Percentiles rank a stretch among this genome's conserved stretches.
Conservation (phyloP, 2,329 filamentous ascomycete genomes). For the Ceratocystis colombiana region DNA sequence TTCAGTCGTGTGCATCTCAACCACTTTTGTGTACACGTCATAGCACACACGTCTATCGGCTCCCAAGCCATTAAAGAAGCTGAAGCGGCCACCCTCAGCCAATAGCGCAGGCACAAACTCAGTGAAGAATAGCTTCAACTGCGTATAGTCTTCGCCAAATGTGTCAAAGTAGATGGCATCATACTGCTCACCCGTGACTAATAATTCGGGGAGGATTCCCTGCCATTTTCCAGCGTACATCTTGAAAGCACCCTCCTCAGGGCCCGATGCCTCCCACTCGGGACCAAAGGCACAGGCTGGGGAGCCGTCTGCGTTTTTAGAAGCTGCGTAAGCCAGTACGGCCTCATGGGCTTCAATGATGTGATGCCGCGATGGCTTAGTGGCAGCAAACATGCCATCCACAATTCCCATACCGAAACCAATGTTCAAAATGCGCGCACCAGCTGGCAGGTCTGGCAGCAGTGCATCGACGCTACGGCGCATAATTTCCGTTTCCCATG, state of each 20-base stretch:
- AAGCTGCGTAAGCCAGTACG: slow-evolving; percentile 55
- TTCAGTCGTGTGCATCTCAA: slow-evolving; percentile 82
- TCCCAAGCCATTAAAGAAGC: slow-evolving; percentile 84
- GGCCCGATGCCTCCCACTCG: slow-evolving; percentile 45
- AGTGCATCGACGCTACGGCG: slow-evolving; percentile 60
- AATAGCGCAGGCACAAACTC: slow-evolving; percentile 76
- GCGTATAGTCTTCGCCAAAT: slow-evolving; percentile 85
- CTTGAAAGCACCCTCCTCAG: slow-evolving; percentile 57
- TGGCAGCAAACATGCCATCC: slow-evolving; percentile 62
- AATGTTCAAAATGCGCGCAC: slow-evolving; percentile 68
- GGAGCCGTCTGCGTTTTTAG: slow-evolving; percentile 27
- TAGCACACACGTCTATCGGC: slow-evolving; percentile 89
- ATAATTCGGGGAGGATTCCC: slow-evolving; percentile 59
- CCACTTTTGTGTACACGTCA: slow-evolving; percentile 87
- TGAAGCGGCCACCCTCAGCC: slow-evolving; percentile 61
- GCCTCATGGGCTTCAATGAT: slow-evolving; percentile 78
- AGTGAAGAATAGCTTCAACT: slow-evolving; percentile 76
- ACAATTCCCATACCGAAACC: slow-evolving; percentile 90
- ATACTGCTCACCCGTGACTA: slow-evolving; percentile 59
- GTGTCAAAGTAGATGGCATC: slow-evolving; percentile 97
- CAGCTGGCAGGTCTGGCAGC: slow-evolving; percentile 38
- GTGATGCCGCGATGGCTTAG: slow-evolving; percentile 60
- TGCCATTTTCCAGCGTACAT: slow-evolving; percentile 70
- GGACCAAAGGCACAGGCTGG: slow-evolving; percentile 43
- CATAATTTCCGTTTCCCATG: slow-evolving; percentile 86